These are phyloP conservation scores for Huiozyma naganishii DNA, from an alignment of 805 yeast genomes.

Conservation along the genomic window DNA sequence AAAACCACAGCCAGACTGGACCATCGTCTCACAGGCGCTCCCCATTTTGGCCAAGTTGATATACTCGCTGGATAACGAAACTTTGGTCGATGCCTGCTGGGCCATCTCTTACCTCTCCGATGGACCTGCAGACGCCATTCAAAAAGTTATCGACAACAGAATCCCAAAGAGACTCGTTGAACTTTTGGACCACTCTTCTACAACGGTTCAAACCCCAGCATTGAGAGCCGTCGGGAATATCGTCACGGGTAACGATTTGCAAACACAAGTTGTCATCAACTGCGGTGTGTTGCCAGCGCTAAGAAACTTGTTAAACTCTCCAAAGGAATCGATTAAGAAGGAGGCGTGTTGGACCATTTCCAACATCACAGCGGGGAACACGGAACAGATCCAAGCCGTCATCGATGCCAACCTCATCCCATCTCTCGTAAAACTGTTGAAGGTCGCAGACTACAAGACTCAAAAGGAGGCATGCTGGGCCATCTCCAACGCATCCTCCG, in stretches of 20 bases:
- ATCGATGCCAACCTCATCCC: slow-evolving; percentile 92
- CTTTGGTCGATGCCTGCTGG: slow-evolving; percentile 97
- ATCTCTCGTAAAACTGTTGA: slow-evolving; percentile 69
- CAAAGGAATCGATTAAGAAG: slow-evolving; percentile 86
- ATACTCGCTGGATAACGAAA: slow-evolving; percentile 84
- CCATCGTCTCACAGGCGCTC: slow-evolving; percentile 69
- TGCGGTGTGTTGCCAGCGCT: slow-evolving; percentile 85
- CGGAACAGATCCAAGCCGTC: slow-evolving; percentile 93
- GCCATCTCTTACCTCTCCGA: slow-evolving; percentile 91
- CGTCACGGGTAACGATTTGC: slow-evolving; percentile 92
- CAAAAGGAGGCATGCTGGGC: slow-evolving; percentile 99
- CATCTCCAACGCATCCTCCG: slow-evolving; percentile 92
- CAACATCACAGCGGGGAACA: slow-evolving; percentile 94
- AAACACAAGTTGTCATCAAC: slow-evolving; percentile 90
- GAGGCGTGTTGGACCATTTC: slow-evolving; percentile 99
- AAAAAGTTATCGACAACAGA: slow-evolving; percentile 93
- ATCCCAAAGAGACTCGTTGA: slow-evolving; percentile 92
- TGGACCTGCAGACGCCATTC: slow-evolving; percentile 87
- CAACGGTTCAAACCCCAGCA: slow-evolving; percentile 92
- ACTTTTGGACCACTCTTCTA: slow-evolving; percentile 71
- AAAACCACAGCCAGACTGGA: slow-evolving; percentile 95
- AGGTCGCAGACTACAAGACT: slow-evolving; percentile 86
- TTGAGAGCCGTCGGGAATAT: slow-evolving; percentile 95
- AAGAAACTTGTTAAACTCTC: slow-evolving; percentile 64
- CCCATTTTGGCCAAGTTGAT: slow-evolving; percentile 88